phyloP scores from a whole-genome alignment of 2,329 filamentous ascomycete species.

The Aureobasidium namibiae region DNA sequence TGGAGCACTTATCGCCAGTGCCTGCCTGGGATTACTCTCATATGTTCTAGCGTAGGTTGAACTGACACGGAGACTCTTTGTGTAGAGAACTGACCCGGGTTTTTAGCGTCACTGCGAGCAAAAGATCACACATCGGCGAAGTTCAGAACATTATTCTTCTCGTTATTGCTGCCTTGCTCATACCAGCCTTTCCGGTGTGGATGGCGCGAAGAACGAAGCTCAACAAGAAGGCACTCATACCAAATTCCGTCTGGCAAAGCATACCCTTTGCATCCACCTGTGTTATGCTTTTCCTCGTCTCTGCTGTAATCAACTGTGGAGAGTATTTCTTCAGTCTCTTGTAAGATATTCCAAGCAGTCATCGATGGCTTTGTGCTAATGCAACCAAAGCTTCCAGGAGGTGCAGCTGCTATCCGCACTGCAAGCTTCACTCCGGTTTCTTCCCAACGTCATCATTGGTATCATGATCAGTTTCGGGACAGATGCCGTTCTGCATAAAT shows the following conservation, averaged over 20 bases:
- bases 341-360: background rate
- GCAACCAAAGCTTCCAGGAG: constrained; percentile 39
- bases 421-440: constrained; percentile 28
- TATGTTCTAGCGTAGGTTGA: constrained; percentile 43
- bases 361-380: constrained; percentile 17
- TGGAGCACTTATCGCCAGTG: constrained; percentile 38
- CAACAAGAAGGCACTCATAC: constrained; percentile 47
- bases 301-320: constrained; percentile 29
- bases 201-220: constrained; percentile 40
- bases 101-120: background rate
- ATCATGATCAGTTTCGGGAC: background rate
- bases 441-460: background rate
- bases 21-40: constrained; percentile 40
- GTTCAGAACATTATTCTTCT: constrained; percentile 29
- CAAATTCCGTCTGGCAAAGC: constrained; percentile 53
- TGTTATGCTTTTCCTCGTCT: constrained; percentile 17
- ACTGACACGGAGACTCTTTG: background rate
- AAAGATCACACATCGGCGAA: background rate
- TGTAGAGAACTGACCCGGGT: background rate
- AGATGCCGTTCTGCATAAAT: background rate
- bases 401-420: constrained; percentile 40
- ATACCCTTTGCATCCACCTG: constrained; percentile 49
- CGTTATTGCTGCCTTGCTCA: constrained; percentile 31
- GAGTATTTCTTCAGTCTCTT: constrained; percentile 34
- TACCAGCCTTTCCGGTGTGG: constrained; percentile 48